phyloP scores from a whole-genome alignment of 257 asterid species.

The Leptodermis oblonga region DNA sequence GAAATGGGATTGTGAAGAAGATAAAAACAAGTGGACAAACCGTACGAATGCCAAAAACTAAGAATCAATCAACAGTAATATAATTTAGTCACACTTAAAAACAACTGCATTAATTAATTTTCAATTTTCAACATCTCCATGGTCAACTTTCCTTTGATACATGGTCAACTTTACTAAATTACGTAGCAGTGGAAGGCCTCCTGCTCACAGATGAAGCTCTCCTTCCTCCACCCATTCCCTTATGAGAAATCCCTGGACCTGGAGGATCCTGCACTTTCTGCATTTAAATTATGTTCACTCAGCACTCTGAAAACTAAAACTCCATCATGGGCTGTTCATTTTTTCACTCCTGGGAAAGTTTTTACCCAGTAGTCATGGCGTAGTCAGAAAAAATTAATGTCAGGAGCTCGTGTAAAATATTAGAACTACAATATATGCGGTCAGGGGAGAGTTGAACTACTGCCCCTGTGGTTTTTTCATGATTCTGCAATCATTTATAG shows the following conservation, averaged over 20 bases:
- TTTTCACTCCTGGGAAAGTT: background rate
- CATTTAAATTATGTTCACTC: background rate
- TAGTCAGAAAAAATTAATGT: too few species aligned
- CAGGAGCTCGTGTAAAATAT: too few species aligned
- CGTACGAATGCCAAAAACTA: too few species aligned
- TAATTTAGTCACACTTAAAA: background rate
- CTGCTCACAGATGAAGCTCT: constrained; percentile 17
- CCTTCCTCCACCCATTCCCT: constrained; percentile 7
- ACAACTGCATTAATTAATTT: background rate
- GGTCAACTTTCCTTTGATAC: constrained; percentile 3
- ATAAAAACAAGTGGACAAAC: too few species aligned
- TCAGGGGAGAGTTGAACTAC: too few species aligned
- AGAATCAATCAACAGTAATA: too few species aligned
- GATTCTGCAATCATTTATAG: too few species aligned
- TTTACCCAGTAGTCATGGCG: too few species aligned
- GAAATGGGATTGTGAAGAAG: too few species aligned
- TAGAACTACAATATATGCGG: too few species aligned
- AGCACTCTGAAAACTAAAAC: constrained; percentile 3
- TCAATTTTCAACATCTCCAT: background rate
- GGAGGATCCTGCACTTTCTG: constrained; percentile 13
- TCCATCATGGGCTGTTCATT: background rate
- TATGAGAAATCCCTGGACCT: constrained; percentile 1
- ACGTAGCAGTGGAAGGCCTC: background rate
- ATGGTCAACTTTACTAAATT: constrained; percentile 4
- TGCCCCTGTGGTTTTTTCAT: too few species aligned